A percentile compares a stretch with the other conserved stretches of the same genome.
phyloP scores from a whole-genome alignment of 768 basidiomycete genomes.

The Hypholoma sublateritium region DNA sequence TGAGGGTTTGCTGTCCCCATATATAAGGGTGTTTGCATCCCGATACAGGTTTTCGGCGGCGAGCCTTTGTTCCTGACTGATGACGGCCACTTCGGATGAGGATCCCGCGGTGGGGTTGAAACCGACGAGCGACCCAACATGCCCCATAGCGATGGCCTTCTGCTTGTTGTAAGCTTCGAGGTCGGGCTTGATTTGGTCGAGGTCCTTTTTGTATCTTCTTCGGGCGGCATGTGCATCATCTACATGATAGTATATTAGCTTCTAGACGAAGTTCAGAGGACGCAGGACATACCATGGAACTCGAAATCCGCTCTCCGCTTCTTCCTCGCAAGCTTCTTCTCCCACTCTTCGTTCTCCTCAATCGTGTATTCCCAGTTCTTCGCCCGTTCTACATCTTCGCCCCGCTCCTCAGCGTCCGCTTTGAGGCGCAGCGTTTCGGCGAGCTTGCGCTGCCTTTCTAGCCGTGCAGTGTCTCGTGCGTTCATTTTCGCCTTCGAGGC shows the following conservation, averaged over 20 bases:
- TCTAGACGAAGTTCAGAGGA: background rate
- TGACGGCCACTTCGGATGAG: constrained; percentile 20
- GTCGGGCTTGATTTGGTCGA: constrained; percentile 87
- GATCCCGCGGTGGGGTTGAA: constrained; percentile 54
- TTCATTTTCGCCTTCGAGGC: constrained; percentile 74
- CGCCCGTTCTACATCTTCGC: constrained; percentile 87
- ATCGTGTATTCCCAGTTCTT: constrained; percentile 97
- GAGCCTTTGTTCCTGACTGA: constrained; percentile 59
- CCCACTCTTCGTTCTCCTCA: constrained; percentile 96
- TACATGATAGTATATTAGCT: constrained; percentile 27
- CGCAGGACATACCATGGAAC: constrained; percentile 74
- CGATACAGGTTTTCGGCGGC: constrained; percentile 85
- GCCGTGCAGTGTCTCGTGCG: constrained; percentile 75
- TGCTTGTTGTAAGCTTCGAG: constrained; percentile 84
- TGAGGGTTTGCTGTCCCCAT: constrained; percentile 92
- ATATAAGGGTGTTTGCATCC: constrained; percentile 89
- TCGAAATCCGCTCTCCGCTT: constrained; percentile 83
- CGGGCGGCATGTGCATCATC: constrained; percentile 91
- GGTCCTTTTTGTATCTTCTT: constrained; percentile 88
- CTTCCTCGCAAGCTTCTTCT: constrained; percentile 84
- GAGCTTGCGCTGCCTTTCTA: constrained; percentile 88
- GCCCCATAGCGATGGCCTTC: constrained; percentile 82
- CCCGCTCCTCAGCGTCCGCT: constrained; percentile 85
- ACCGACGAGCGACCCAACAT: constrained; percentile 67
- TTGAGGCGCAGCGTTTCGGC: constrained; percentile 85